Evolutionary conservation across 345 rosid species (phyloP), one percentile per base, ranked within the genome.

Genomic region (Odontarrhena argentea): DNA sequence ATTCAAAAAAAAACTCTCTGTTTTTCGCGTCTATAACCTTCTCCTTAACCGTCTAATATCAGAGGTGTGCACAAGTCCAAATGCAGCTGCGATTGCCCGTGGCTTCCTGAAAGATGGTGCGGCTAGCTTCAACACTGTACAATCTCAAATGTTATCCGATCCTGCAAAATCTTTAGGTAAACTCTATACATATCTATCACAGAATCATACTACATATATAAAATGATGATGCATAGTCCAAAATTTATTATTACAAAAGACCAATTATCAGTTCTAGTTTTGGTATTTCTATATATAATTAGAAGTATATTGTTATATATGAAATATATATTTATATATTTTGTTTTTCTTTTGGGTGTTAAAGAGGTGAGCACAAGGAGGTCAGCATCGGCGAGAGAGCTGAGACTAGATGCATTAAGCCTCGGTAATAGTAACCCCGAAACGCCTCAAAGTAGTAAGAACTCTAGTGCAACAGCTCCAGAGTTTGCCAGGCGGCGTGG

Each of bases 31-130:
- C 15, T 42, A 0, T 4, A 69, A 24, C 18, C 14, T 44, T 48
- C 2, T 40, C 15, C 41, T 49, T 40, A 42, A 69, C 14, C 30
- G 18, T 45, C 2, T 65, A 24, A 10, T 53, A 52, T 35, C 52
- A 74, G 77, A 30, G 34, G 26, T 53, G 9, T 46, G 69, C 53
- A 47, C 69, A 9, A 55, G 69, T 54, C 77, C 65, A 13, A 8
- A 8, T 8, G 69, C 44, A 53, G 68, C 49, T 0, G 43, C 11
- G 15, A 64, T 32, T 0, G 40, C 63, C 2, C 63, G 12, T 3
- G 68, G 38, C 45, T 80, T 55, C 66, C 11, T 26, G 50, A 69
- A 47, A 70, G 80, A 68, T 9, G 59, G 67, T 32, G 67, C 78
- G 12, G 66, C 70, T 57, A 71, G 77, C 51, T 66, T 60, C 37